phyloP scores from a whole-genome alignment of 129 eudicot genomes.

The Arctium minus region DNA sequence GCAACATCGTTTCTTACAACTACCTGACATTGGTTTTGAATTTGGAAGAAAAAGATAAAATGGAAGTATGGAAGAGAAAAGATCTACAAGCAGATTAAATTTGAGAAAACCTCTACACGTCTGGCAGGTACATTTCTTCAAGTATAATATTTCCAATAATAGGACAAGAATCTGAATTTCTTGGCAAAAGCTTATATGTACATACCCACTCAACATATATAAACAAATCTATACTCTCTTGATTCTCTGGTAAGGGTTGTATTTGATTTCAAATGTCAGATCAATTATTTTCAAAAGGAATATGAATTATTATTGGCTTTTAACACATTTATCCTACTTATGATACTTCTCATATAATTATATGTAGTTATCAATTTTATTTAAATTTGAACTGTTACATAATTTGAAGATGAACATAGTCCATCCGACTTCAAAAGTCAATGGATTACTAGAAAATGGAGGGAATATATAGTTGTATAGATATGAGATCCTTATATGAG shows the following conservation, averaged over 20 bases:
- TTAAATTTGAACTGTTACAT: not conserved
- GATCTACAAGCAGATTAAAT: too few relatives aligned
- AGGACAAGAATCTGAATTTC: too few relatives aligned
- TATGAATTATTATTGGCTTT: not conserved
- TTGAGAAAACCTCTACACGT: too few relatives aligned
- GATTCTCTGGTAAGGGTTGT: not conserved
- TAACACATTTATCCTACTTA: not conserved
- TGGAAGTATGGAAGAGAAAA: too few relatives aligned
- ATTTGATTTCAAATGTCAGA: not conserved
- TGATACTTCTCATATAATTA: not conserved
- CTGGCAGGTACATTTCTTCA: too few relatives aligned
- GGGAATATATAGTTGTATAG: not conserved
- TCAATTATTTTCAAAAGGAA: not conserved
- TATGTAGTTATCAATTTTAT: not conserved
- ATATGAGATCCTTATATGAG: not conserved
- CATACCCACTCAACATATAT: too few relatives aligned
- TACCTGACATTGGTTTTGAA: too few relatives aligned
- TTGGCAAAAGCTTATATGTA: too few relatives aligned
- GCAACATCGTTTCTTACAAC: too few relatives aligned
- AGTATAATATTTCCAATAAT: too few relatives aligned
- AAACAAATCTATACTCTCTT: not conserved
- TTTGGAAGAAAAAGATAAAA: too few relatives aligned
- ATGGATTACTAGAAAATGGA: not conserved
- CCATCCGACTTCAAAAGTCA: not conserved
- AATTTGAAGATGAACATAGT: not conserved